phyloP scores from a whole-genome alignment of 23 red algal genomes.

The Gracilaria domingensis region DNA sequence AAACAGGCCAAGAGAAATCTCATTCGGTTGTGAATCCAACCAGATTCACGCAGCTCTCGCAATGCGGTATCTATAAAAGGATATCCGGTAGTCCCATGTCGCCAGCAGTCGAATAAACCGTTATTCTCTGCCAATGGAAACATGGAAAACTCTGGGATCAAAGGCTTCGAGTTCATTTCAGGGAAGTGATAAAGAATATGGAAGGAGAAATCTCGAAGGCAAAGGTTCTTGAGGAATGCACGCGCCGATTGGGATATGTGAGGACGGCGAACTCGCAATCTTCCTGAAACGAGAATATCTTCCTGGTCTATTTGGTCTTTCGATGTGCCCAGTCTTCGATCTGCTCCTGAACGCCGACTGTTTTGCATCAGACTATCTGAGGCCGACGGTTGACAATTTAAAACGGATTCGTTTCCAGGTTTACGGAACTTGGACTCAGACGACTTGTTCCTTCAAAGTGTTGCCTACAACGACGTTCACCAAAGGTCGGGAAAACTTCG shows the following conservation, averaged over 20 bases:
- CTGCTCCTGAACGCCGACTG: background rate
- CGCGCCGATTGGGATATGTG: constrained; percentile 67
- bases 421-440: constrained; percentile 67
- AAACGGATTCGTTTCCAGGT: background rate
- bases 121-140: constrained; percentile 90
- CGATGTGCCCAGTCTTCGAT: background rate
- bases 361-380: background rate
- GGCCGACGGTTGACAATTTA: background rate
- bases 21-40: constrained; percentile 94
- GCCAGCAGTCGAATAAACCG: constrained; percentile 67
- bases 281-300: background rate
- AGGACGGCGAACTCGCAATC: background rate
- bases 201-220: constrained; percentile 90
- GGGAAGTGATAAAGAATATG: constrained; percentile 92
- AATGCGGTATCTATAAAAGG: constrained; percentile 97
- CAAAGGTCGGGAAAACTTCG: constrained; percentile 80
- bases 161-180: constrained; percentile 72
- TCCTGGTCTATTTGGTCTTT: background rate
- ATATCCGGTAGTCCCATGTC: constrained; percentile 83
- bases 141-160: constrained; percentile 83
- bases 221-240: constrained; percentile 93
- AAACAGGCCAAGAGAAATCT: constrained; percentile 94
- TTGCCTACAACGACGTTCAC: constrained; percentile 71
- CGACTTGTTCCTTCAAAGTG: constrained; percentile 71
- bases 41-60: constrained; percentile 81